phyloP scores from a whole-genome alignment of 2,329 filamentous ascomycete genomes.

The Colletotrichum chlorophyti region DNA sequence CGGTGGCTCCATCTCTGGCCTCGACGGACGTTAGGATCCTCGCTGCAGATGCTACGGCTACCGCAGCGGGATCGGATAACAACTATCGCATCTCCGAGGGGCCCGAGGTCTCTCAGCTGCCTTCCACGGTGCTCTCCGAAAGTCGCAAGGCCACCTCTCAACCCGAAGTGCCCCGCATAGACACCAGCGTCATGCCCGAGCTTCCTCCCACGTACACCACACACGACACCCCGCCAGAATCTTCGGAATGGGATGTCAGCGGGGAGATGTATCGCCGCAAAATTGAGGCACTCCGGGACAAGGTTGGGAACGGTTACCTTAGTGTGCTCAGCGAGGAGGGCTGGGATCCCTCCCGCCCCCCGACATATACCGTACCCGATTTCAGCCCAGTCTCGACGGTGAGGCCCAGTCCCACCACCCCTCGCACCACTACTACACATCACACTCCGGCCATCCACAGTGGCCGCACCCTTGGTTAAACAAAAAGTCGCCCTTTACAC shows the following conservation, averaged over 20 bases:
- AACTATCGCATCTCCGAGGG: conserved; percentile 55
- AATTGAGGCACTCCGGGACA: conserved; percentile 83
- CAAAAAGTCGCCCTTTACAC: conserved; percentile 18
- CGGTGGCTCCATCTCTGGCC: background rate
- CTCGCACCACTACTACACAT: conserved; percentile 41
- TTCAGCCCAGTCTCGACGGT: conserved; percentile 45
- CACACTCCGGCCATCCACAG: conserved; percentile 57
- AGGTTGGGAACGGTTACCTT: conserved; percentile 87
- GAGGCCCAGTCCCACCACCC: conserved; percentile 42
- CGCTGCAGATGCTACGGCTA: conserved; percentile 8
- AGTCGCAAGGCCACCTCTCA: conserved; percentile 38
- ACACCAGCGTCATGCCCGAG: conserved; percentile 44
- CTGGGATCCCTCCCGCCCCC: conserved; percentile 56
- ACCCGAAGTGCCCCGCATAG: conserved; percentile 45
- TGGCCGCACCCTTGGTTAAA: conserved; percentile 57
- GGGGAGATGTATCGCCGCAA: conserved; percentile 87
- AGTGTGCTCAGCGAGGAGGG: conserved; percentile 83
- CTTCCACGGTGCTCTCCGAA: conserved; percentile 40
- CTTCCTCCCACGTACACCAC: conserved; percentile 40
- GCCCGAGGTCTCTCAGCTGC: conserved; percentile 43
- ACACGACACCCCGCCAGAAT: conserved; percentile 38
- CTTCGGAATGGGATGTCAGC: conserved; percentile 68
- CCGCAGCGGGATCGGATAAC: conserved; percentile 31
- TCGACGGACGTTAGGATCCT: conserved; percentile 20
- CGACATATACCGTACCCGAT: conserved; percentile 46